Evolutionary conservation across 2,329 filamentous ascomycete species (phyloP).

Genomic region (Penicillium olsonii): DNA sequence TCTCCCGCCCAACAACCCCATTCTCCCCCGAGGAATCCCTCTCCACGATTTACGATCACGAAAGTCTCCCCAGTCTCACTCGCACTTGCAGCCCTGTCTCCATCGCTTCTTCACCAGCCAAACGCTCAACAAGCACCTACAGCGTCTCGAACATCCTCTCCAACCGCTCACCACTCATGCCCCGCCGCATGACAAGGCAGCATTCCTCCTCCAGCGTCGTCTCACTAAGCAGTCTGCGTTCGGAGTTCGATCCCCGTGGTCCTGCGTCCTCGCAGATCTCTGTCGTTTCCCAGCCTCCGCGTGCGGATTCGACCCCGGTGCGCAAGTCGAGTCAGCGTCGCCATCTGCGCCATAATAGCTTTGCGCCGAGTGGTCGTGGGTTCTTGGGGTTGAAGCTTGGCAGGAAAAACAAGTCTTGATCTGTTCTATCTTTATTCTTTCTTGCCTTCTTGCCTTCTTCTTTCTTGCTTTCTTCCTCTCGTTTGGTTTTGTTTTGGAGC

Average conservation of each 20-base stretch:
- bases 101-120: constrained; percentile 19
- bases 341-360: constrained; percentile 21
- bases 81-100: constrained; percentile 20
- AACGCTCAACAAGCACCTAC: constrained; percentile 24
- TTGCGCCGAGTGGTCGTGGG: constrained; percentile 12
- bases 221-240: constrained; percentile 33
- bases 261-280: constrained; percentile 7
- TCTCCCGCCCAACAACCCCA: constrained; percentile 18
- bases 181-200: constrained; percentile 30
- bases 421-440: too few relatives aligned
- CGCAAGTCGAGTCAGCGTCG: constrained; percentile 20
- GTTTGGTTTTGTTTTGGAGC: neutral
- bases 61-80: constrained; percentile 14
- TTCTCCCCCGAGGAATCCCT: constrained; percentile 19
- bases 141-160: constrained; percentile 26
- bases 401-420: constrained; percentile 10
- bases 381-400: constrained; percentile 29
- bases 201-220: constrained; percentile 28
- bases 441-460: neutral
- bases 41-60: constrained; percentile 16
- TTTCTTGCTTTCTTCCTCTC: neutral
- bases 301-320: constrained; percentile 6
- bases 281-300: constrained; percentile 3
- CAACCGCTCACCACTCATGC: constrained; percentile 23
- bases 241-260: constrained; percentile 25